These are phyloP conservation scores for Ogataea paradorogensis DNA, from an alignment of 805 yeast species.

Conservation along the genomic window DNA sequence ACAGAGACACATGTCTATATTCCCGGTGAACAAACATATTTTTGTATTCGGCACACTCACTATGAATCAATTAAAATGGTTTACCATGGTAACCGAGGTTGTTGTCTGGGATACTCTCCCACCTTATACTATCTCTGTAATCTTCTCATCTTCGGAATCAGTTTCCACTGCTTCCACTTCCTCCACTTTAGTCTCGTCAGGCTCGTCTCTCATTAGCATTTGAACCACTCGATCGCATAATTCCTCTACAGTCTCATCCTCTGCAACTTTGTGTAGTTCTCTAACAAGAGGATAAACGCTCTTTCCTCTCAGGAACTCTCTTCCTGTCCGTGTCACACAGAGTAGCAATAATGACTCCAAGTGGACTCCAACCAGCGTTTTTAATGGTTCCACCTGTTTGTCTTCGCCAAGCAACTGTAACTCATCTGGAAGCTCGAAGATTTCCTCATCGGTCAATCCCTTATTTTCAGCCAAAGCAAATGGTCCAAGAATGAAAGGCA, in stretches of 20 bases:
- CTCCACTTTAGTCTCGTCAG: slow-evolving; percentile 42
- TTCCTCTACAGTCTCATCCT: slow-evolving; percentile 48
- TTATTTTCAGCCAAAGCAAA: slow-evolving; percentile 59
- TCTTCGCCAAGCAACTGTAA: slow-evolving; percentile 75
- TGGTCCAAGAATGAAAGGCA: slow-evolving; percentile 81
- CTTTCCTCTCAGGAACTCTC: slow-evolving; percentile 76
- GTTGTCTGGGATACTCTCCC: neutral
- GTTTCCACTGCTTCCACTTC: slow-evolving; percentile 45
- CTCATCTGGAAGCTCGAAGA: slow-evolving; percentile 84
- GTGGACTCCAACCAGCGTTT: slow-evolving; percentile 63
- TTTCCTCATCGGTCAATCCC: slow-evolving; percentile 76
- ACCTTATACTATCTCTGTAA: slow-evolving; percentile 49
- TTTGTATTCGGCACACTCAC: no score
- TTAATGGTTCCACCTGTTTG: slow-evolving; percentile 71
- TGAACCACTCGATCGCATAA: slow-evolving; percentile 84
- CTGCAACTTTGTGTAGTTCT: slow-evolving; percentile 69
- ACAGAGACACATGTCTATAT: neutral
- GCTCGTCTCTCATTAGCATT: slow-evolving; percentile 89
- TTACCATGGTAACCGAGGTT: neutral
- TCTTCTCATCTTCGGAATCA: slow-evolving; percentile 48
- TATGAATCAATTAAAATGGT: no score
- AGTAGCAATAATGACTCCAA: slow-evolving; percentile 77
- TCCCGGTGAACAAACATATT: neutral
- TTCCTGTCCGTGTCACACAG: slow-evolving; percentile 68
- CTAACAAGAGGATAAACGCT: slow-evolving; percentile 83